A percentile compares a stretch with the other conserved stretches of the same genome.
These are phyloP conservation scores for Melampsora medusae DNA, from an alignment of 1,284 basidiomycete species.

Conservation along the genomic window DNA sequence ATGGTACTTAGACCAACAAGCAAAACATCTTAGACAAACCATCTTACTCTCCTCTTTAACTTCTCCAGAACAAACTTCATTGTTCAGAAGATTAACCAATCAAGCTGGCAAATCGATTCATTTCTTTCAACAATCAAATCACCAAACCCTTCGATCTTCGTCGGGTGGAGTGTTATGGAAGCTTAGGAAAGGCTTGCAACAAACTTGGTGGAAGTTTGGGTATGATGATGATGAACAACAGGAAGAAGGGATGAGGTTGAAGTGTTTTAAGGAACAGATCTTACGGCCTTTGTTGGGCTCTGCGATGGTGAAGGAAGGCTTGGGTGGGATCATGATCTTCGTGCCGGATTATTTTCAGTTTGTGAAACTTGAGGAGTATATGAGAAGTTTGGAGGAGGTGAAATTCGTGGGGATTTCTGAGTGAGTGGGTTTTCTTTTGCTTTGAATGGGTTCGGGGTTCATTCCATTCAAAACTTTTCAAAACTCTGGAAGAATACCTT, in stretches of 20 bases:
- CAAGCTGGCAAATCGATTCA: conserved; percentile 16
- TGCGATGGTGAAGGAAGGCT: conserved; percentile 15
- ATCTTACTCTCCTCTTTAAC: conserved; percentile 76
- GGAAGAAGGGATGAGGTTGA: neutral
- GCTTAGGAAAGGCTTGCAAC: neutral
- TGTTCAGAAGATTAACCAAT: conserved; percentile 16
- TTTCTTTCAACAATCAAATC: no score
- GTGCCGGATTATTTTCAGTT: conserved; percentile 97
- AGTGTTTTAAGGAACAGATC: conserved; percentile 1
- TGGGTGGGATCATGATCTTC: conserved; percentile 61
- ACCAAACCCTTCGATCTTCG: no score
- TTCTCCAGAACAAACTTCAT: conserved; percentile 16
- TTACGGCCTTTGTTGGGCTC: neutral
- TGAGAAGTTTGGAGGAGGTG: conserved; percentile 65
- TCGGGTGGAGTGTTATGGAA: no score
- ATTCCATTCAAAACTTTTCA: no score
- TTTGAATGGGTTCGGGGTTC: no score
- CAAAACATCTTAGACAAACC: conserved; percentile 79
- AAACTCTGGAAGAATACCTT: neutral
- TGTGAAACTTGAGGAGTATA: conserved; percentile 80
- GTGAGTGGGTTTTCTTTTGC: conserved; percentile 59
- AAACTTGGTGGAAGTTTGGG: conserved; percentile 8
- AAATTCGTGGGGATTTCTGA: conserved; percentile 83
- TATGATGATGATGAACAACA: conserved; percentile 3
- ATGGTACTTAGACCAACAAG: conserved; percentile 92